These are phyloP conservation scores for Termitomyces sp. DNA, from an alignment of 768 basidiomycete species.

Conservation along the genomic window DNA sequence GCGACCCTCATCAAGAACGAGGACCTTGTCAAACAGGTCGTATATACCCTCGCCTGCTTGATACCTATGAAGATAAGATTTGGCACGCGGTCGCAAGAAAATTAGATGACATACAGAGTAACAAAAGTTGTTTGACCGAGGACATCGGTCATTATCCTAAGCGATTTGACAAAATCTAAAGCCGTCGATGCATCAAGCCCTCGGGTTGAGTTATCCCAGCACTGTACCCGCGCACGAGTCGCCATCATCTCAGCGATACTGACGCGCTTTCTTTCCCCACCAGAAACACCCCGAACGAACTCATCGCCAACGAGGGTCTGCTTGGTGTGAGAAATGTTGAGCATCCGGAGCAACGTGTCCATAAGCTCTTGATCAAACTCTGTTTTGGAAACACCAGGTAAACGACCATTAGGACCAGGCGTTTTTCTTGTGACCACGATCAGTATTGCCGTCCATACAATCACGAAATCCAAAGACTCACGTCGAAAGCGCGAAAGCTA, in stretches of 20 bases:
- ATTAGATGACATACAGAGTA: conserved; percentile 44
- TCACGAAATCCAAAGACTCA: conserved; percentile 16
- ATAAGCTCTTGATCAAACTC: conserved; percentile 52
- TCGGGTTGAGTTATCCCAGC: conserved; percentile 81
- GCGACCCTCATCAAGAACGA: conserved; percentile 75
- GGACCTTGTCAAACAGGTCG: conserved; percentile 80
- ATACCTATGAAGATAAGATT: conserved; percentile 33
- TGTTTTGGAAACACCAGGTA: conserved; percentile 59
- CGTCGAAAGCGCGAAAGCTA: conserved; percentile 65
- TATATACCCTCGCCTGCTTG: conserved; percentile 82
- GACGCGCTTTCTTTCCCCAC: conserved; percentile 75
- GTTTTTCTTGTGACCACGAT: conserved; percentile 39
- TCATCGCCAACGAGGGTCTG: conserved; percentile 83
- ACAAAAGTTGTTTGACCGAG: conserved; percentile 76
- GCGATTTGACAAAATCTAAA: conserved; percentile 74
- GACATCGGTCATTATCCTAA: conserved; percentile 82
- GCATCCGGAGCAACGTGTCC: conserved; percentile 64
- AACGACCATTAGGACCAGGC: conserved; percentile 65
- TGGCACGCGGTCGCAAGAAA: neutral
- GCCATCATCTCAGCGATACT: conserved; percentile 87
- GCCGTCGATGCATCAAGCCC: conserved; percentile 86
- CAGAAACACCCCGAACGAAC: conserved; percentile 76
- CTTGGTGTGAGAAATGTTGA: conserved; percentile 78
- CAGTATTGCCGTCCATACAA: neutral
- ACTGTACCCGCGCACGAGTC: conserved; percentile 72